Conservation (phyloP, 257 asterid species). For the Jasminum sambac region DNA sequence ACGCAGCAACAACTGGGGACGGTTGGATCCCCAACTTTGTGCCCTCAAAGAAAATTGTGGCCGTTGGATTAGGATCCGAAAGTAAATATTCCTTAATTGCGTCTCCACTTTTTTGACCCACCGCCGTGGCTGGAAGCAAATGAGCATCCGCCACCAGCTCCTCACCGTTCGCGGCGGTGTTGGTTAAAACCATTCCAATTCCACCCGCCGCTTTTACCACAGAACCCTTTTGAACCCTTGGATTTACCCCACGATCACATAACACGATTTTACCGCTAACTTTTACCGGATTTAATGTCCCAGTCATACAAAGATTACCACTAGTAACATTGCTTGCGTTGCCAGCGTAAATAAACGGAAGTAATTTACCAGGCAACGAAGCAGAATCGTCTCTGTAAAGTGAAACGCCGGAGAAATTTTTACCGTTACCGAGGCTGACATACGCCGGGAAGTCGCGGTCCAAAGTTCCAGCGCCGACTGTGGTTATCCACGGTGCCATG, state of each 20-base stretch:
- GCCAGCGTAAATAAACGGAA: conserved; percentile 78
- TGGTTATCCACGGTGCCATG: conserved; percentile 89
- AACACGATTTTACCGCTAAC: conserved; percentile 36
- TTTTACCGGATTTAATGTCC: conserved; percentile 53
- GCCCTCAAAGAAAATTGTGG: conserved; percentile 32
- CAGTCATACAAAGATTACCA: conserved; percentile 81
- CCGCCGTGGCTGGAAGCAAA: conserved; percentile 33
- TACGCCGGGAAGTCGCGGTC: conserved; percentile 92
- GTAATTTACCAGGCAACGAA: conserved; percentile 40
- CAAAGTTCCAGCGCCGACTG: conserved; percentile 89
- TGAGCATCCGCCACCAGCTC: conserved; percentile 45
- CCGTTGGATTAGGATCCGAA: conserved; percentile 29
- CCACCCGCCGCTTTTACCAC: conserved; percentile 38
- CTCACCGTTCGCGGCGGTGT: conserved; percentile 39
- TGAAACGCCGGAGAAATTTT: conserved; percentile 72
- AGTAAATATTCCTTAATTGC: conserved; percentile 23
- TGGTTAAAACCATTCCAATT: conserved; percentile 32
- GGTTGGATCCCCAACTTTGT: conserved; percentile 36
- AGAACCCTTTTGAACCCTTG: conserved; percentile 35
- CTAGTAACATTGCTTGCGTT: conserved; percentile 55
- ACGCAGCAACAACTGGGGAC: conserved; percentile 39
- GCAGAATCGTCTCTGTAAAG: conserved; percentile 40
- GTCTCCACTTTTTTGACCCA: conserved; percentile 26
- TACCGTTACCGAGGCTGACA: conserved; percentile 75
- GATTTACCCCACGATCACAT: conserved; percentile 36